Conservation (phyloP, 2,329 filamentous ascomycete species). For the Biscogniauxia mediterranea region DNA sequence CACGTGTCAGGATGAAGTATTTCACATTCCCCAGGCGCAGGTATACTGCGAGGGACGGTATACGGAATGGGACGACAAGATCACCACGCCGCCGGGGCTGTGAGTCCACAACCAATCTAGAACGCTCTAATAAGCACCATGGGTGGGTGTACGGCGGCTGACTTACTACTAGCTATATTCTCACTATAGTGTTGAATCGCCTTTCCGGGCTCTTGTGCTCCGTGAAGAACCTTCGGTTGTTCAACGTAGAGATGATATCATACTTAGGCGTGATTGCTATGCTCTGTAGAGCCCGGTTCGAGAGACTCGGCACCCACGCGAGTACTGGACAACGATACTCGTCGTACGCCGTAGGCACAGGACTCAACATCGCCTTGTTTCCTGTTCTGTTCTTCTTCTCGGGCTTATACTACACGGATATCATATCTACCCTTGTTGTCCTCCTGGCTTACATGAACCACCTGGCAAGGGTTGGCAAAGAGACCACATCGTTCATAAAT, state of each 20-base stretch:
- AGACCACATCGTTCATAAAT: slow-evolving; percentile 34
- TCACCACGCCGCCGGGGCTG: slow-evolving; percentile 92
- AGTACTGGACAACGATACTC: slow-evolving; percentile 29
- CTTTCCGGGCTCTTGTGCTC: slow-evolving; percentile 36
- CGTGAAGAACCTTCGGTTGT: slow-evolving; percentile 44
- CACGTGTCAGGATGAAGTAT: slow-evolving; percentile 69
- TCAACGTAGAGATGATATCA: slow-evolving; percentile 46
- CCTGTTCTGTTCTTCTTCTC: slow-evolving; percentile 96
- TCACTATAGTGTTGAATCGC: slow-evolving; percentile 42
- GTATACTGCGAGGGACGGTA: slow-evolving; percentile 77
- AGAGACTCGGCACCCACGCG: slow-evolving; percentile 19
- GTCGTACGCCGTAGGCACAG: slow-evolving; percentile 55
- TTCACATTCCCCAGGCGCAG: slow-evolving; percentile 89
- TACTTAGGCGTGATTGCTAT: slow-evolving; percentile 46
- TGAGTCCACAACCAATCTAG: slow-evolving; percentile 40
- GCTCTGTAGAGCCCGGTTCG: slow-evolving; percentile 49
- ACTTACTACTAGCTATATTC: slow-evolving; percentile 28
- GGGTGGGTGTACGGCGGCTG: slow-evolving; percentile 13
- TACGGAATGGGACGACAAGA: slow-evolving; percentile 87
- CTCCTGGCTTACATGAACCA: slow-evolving; percentile 65
- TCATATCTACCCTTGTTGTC: slow-evolving; percentile 76
- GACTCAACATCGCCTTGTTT: slow-evolving; percentile 79
- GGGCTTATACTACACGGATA: slow-evolving; percentile 90
- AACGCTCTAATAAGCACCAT: slow-evolving; percentile 11
- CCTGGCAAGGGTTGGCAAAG: slow-evolving; percentile 42